Conservation (phyloP, 225 moss, liverwort and hornwort genomes). For the Pseudoscleropodium purum region DNA sequence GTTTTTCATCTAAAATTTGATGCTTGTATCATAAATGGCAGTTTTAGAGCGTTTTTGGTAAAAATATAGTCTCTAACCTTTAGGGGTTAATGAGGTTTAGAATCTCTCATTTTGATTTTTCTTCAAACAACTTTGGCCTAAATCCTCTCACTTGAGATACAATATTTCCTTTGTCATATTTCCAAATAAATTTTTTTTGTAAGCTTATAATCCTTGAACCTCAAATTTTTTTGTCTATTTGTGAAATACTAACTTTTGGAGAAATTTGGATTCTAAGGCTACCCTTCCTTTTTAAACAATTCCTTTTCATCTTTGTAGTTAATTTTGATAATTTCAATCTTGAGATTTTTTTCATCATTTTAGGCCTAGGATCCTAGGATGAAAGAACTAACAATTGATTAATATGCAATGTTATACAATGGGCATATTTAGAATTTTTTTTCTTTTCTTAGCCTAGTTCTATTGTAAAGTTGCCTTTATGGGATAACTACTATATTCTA, state of each 20-base stretch:
- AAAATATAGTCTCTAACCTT: no score
- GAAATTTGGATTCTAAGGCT: neutral
- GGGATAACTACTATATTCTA: accelerated
- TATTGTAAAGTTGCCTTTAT: accelerated
- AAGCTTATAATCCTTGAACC: neutral
- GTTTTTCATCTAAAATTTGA: no score
- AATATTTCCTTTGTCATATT: neutral
- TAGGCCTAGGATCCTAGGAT: accelerated
- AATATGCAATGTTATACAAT: no score
- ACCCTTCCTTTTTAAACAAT: accelerated
- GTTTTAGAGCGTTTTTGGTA: no score
- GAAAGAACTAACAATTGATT: neutral
- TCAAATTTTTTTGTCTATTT: no score
- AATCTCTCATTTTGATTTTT: neutral
- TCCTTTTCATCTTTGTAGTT: neutral
- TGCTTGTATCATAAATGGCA: no score
- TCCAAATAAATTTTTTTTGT: neutral
- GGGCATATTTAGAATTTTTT: neutral
- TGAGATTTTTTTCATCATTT: neutral
- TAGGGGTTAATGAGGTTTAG: accelerated
- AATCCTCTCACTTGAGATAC: neutral
- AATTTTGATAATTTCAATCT: neutral
- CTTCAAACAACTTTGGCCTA: neutral
- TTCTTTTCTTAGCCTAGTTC: neutral
- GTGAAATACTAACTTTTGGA: neutral